Percentiles rank a stretch among this genome's conserved stretches.
phyloP scores from a whole-genome alignment of 2,329 filamentous ascomycete genomes.

The Penicillium brevicompactum region DNA sequence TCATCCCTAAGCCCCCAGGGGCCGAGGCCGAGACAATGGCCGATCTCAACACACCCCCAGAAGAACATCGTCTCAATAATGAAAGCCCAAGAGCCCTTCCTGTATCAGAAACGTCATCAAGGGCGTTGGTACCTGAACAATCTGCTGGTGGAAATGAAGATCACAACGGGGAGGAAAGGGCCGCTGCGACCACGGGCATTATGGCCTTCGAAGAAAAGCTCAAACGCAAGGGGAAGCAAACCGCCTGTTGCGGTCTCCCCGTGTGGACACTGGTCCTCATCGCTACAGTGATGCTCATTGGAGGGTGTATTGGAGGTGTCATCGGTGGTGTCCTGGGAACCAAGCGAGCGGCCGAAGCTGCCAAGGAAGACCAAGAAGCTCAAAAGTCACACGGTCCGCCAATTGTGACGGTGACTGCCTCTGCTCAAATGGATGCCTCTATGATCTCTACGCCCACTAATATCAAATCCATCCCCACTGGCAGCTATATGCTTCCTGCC shows the following conservation, averaged over 20 bases:
- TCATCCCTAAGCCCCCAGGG: constrained; percentile 58
- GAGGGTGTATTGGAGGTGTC: constrained; percentile 54
- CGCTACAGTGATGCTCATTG: constrained; percentile 50
- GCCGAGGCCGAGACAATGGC: constrained; percentile 26
- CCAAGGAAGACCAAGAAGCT: constrained; percentile 21
- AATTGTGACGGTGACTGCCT: constrained; percentile 52
- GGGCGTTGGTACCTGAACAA: constrained; percentile 23
- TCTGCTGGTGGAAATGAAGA: constrained; percentile 19
- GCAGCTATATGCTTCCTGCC: constrained; percentile 52
- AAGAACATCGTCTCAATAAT: constrained; percentile 52
- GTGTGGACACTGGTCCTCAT: constrained; percentile 54
- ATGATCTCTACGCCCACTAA: constrained; percentile 49
- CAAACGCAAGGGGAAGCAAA: constrained; percentile 45
- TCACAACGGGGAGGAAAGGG: constrained; percentile 18
- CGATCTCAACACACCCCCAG: constrained; percentile 47
- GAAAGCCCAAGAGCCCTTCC: constrained; percentile 24
- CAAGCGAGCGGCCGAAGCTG: constrained; percentile 36
- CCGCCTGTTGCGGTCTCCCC: constrained; percentile 54
- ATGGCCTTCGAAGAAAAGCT: constrained; percentile 49
- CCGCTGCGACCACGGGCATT: constrained; percentile 36
- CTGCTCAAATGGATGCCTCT: constrained; percentile 52
- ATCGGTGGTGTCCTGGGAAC: constrained; percentile 57
- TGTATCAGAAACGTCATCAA: constrained; percentile 37
- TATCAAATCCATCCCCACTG: constrained; percentile 52
- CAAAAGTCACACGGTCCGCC: constrained; percentile 22